Conservation (phyloP, 495 filamentous ascomycete species). For the Paragyromitra xinjiangensis region DNA sequence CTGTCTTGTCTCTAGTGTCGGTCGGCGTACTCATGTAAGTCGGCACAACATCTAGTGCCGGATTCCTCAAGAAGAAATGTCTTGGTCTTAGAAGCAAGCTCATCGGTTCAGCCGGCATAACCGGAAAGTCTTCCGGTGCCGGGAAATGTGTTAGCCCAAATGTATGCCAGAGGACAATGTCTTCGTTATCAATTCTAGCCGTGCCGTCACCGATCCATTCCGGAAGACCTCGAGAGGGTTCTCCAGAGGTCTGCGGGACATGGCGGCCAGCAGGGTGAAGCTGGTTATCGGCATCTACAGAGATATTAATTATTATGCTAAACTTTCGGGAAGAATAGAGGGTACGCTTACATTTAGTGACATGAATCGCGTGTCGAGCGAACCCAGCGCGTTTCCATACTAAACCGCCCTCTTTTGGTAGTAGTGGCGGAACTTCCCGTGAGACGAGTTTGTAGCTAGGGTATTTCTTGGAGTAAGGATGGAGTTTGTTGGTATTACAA, state of each 20-base stretch:
- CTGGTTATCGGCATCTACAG: conserved; percentile 79
- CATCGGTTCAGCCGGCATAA: conserved; percentile 95
- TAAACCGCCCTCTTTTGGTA: conserved; percentile 84
- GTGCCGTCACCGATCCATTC: conserved; percentile 83
- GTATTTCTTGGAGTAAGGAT: conserved; percentile 85
- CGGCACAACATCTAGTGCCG: conserved; percentile 85
- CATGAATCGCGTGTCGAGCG: conserved; percentile 87
- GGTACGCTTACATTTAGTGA: conserved; percentile 80
- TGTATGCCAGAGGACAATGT: conserved; percentile 95
- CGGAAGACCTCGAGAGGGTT: conserved; percentile 78
- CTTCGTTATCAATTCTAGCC: conserved; percentile 79
- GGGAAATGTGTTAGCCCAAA: conserved; percentile 95
- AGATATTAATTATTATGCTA: conserved; percentile 9
- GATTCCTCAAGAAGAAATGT: conserved; percentile 88
- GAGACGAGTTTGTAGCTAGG: conserved; percentile 92
- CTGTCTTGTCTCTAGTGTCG: conserved; percentile 66
- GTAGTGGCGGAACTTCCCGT: conserved; percentile 77
- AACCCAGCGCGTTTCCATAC: conserved; percentile 97
- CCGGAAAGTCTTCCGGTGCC: conserved; percentile 88
- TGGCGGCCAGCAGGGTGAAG: conserved; percentile 92
- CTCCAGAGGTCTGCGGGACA: conserved; percentile 91
- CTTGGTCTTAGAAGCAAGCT: conserved; percentile 81
- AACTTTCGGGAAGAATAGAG: not conserved
- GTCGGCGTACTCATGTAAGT: conserved; percentile 79
- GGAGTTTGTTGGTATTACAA: conserved; percentile 81